Evolutionary conservation across 169 alveolate genomes (phyloP).

Genomic region (Eimeria necatrix): DNA sequence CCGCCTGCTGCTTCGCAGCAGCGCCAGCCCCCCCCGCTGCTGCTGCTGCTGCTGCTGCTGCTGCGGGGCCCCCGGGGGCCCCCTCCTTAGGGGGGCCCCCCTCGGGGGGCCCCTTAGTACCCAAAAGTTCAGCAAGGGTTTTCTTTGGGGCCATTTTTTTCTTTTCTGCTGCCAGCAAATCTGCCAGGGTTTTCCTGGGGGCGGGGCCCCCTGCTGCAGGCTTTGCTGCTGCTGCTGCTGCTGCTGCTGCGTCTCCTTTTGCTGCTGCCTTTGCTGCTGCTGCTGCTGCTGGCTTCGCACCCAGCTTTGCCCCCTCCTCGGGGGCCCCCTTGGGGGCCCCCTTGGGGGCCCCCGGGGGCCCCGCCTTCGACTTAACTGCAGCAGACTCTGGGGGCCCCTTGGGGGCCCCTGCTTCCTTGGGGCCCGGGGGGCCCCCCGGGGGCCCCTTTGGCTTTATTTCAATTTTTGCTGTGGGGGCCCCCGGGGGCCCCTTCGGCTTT

Average conservation of each 20-base stretch:
- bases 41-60: not conserved
- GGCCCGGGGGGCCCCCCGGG: not conserved
- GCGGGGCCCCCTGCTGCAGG: slow-evolving; percentile 16
- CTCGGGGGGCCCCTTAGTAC: not conserved
- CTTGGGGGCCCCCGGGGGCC: not conserved
- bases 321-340: not conserved
- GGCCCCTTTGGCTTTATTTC: not conserved
- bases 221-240: not conserved
- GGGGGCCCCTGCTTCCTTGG: not conserved
- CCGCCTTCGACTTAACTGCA: not conserved
- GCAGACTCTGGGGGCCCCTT: slow-evolving; percentile 7
- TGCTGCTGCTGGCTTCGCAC: slow-evolving; percentile 45
- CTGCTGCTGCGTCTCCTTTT: not conserved
- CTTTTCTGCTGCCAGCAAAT: slow-evolving; percentile 23
- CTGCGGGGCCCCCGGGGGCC: not conserved
- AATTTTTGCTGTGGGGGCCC: not conserved
- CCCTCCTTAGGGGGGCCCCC: not conserved
- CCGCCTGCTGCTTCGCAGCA: not conserved
- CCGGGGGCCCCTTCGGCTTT: not conserved
- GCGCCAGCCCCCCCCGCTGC: not conserved
- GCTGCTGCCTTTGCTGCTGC: not conserved
- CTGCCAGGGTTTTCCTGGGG: not conserved
- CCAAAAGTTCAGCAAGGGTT: slow-evolving; percentile 24
- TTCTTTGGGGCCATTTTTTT: not conserved
- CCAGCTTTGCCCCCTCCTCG: not conserved